Evolutionary conservation across 768 basidiomycete species (phyloP).

Genomic region (Mycena haematopus): DNA sequence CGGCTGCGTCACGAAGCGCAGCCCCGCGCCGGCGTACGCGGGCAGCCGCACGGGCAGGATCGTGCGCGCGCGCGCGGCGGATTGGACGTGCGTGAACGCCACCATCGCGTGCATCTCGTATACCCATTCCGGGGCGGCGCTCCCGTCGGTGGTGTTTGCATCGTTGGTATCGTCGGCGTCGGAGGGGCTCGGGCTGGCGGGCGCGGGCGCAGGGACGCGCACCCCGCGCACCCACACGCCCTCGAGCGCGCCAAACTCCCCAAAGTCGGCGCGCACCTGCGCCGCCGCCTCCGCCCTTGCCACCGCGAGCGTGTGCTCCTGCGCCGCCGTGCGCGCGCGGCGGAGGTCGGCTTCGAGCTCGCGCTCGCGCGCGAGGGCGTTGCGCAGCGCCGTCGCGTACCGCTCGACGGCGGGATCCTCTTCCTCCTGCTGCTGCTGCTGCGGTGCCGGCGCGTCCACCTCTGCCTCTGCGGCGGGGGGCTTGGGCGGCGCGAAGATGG

Average conservation of each 20-base stretch:
- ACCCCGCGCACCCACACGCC: slow-evolving; percentile 19
- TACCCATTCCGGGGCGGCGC: background rate
- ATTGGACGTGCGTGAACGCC: slow-evolving; percentile 6
- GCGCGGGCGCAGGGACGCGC: background rate
- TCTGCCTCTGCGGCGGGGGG: background rate
- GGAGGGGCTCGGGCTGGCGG: background rate
- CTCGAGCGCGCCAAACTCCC: slow-evolving; percentile 21
- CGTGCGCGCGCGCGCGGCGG: slow-evolving; percentile 5
- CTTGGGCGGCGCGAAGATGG: background rate
- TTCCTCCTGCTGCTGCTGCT: background rate
- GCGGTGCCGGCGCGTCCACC: background rate
- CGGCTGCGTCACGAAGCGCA: slow-evolving; percentile 9
- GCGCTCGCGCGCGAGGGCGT: slow-evolving; percentile 22
- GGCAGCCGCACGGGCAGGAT: slow-evolving; percentile 8
- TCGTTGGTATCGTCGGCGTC: background rate
- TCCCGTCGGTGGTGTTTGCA: background rate
- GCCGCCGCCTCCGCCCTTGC: slow-evolving; percentile 10
- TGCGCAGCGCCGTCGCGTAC: slow-evolving; percentile 9
- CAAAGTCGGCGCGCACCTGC: slow-evolving; percentile 21
- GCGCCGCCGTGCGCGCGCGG: background rate
- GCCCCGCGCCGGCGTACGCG: background rate
- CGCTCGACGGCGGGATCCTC: background rate
- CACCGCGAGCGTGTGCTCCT: background rate
- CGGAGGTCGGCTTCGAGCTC: slow-evolving; percentile 14
- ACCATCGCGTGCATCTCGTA: slow-evolving; percentile 24